Evolutionary conservation across 129 eudicot species (phyloP).

Genomic region (Ambrosia trifida): DNA sequence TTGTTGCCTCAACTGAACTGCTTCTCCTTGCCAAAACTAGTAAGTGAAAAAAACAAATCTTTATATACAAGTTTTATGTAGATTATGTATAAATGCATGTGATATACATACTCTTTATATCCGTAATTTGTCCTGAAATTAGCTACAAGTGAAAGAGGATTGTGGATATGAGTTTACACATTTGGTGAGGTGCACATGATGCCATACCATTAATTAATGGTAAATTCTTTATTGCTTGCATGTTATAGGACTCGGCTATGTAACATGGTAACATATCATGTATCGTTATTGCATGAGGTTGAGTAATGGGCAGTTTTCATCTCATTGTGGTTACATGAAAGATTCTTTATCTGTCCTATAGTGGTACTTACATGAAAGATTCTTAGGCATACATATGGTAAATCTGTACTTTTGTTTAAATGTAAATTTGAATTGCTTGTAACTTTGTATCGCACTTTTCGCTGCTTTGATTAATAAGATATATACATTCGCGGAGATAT

Average conservation of each 20-base stretch:
- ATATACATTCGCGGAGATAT: slow-evolving; percentile 1
- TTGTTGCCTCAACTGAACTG: slow-evolving; percentile 60
- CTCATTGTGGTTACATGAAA: neutral
- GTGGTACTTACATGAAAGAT: slow-evolving; percentile 12
- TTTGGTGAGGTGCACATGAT: slow-evolving; percentile 1
- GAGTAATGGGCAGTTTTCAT: neutral
- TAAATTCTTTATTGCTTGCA: neutral
- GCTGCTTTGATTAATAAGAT: neutral
- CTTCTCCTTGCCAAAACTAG: slow-evolving; percentile 80
- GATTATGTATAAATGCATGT: slow-evolving; percentile 20
- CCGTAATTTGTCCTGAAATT: neutral
- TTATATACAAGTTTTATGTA: slow-evolving; percentile 15
- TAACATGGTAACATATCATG: neutral
- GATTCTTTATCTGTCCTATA: neutral
- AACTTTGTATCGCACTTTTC: neutral
- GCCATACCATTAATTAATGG: slow-evolving; percentile 4
- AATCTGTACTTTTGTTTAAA: neutral
- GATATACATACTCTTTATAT: slow-evolving; percentile 2
- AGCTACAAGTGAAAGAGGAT: slow-evolving; percentile 13
- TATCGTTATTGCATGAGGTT: neutral
- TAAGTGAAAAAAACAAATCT: slow-evolving; percentile 4
- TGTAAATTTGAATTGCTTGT: slow-evolving; percentile 2
- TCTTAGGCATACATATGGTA: slow-evolving; percentile 1
- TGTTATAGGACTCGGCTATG: neutral
- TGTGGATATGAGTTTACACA: slow-evolving; percentile 13